phyloP scores from a whole-genome alignment of 192 early-diverging fungal genomes.

The Geosiphon pyriformis region DNA sequence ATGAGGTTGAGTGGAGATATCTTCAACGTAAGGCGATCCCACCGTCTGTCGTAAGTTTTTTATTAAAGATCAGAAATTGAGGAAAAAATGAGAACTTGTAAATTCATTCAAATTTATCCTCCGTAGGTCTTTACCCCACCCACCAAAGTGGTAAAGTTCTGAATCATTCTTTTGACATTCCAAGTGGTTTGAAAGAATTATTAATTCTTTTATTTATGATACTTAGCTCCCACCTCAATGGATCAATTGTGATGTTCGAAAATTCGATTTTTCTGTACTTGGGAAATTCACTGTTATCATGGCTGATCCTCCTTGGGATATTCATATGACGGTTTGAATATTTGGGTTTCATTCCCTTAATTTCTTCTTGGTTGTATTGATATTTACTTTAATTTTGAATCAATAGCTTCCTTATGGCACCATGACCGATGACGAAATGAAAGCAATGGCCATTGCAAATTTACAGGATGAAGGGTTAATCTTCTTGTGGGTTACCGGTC shows the following conservation, averaged over 20 bases:
- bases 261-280: constrained; percentile 44
- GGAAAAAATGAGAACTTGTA: constrained; percentile 17
- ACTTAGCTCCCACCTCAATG: constrained; percentile 52
- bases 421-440: constrained; percentile 64
- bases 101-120: background rate
- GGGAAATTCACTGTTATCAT: constrained; percentile 60
- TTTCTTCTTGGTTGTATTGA: too few species aligned
- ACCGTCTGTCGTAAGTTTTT: constrained; percentile 10
- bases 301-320: constrained; percentile 66
- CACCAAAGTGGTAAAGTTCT: constrained; percentile 15
- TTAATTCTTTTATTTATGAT: background rate
- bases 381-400: background rate
- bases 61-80: too few species aligned
- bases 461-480: constrained; percentile 54
- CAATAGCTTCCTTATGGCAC: constrained; percentile 58
- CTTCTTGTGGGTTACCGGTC: constrained; percentile 61
- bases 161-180: background rate
- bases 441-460: constrained; percentile 37
- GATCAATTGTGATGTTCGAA: constrained; percentile 57
- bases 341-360: too few species aligned
- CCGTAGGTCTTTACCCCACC: constrained; percentile 15
- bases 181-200: background rate
- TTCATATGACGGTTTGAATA: constrained; percentile 54
- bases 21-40: constrained; percentile 21
- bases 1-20: constrained; percentile 11